Evolutionary conservation across 2,329 filamentous ascomycete genomes (phyloP).

Genomic region (Penicillium glabrum): DNA sequence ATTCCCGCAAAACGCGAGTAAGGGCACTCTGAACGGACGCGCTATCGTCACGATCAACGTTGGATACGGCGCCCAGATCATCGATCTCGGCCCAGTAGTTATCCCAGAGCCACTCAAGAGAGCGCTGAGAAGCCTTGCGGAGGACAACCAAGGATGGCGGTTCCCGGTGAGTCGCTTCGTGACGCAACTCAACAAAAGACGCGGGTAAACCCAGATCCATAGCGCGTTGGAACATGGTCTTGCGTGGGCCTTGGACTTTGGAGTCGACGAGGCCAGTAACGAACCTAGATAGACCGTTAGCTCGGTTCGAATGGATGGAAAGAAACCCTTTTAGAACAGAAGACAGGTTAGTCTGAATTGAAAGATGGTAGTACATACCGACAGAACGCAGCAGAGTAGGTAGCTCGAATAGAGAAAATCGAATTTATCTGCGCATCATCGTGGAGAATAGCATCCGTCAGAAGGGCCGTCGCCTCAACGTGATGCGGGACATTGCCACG

Average conservation of each 20-base stretch:
- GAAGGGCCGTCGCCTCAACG: constrained; percentile 47
- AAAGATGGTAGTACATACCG: constrained; percentile 31
- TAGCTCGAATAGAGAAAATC: constrained; percentile 45
- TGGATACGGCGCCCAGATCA: constrained; percentile 6
- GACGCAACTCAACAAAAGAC: constrained; percentile 83
- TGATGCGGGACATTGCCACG: constrained; percentile 46
- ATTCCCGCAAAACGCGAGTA: constrained; percentile 17
- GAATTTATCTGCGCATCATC: constrained; percentile 43
- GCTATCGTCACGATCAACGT: constrained; percentile 8
- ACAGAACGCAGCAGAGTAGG: constrained; percentile 48
- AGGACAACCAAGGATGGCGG: constrained; percentile 74
- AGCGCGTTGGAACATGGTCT: constrained; percentile 48
- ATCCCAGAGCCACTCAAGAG: constrained; percentile 81
- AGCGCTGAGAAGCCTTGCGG: constrained; percentile 66
- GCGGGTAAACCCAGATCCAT: constrained; percentile 49
- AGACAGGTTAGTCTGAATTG: too few species aligned
- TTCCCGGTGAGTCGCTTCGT: constrained; percentile 88
- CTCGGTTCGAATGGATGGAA: neutral
- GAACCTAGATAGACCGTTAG: constrained; percentile 31
- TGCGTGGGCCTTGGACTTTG: constrained; percentile 41
- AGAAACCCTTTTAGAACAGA: neutral
- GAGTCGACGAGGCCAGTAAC: constrained; percentile 48
- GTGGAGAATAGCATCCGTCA: constrained; percentile 48
- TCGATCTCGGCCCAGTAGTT: constrained; percentile 73
- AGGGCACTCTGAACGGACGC: constrained; percentile 20